These are phyloP conservation scores for Candida dajiaensis DNA, from an alignment of 805 yeast species.

Conservation along the genomic window DNA sequence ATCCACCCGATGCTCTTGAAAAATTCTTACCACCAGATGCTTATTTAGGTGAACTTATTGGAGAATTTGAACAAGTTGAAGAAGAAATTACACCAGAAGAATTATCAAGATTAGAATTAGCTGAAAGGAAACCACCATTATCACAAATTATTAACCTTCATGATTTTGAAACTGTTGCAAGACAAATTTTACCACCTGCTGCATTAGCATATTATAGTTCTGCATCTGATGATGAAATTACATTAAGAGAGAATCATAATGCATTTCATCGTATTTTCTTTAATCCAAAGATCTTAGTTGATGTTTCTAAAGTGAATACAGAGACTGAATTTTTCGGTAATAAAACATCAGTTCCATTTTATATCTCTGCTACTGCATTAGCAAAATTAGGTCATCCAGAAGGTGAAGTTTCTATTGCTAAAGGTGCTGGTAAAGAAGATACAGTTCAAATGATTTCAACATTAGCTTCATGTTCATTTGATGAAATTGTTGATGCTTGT, in stretches of 20 bases:
- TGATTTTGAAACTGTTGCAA: slow-evolving; percentile 86
- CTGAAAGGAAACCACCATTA: slow-evolving; percentile 59
- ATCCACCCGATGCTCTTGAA: slow-evolving; percentile 80
- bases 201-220: slow-evolving; percentile 94
- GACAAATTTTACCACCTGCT: slow-evolving; percentile 63
- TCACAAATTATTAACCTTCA: slow-evolving; percentile 66
- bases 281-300: slow-evolving; percentile 76
- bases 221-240: slow-evolving; percentile 90
- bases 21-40: slow-evolving; percentile 53
- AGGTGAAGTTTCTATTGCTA: slow-evolving; percentile 82
- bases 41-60: slow-evolving; percentile 51
- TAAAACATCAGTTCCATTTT: slow-evolving; percentile 69
- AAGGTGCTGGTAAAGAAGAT: slow-evolving; percentile 69
- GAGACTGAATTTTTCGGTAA: slow-evolving; percentile 74
- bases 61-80: slow-evolving; percentile 31
- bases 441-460: slow-evolving; percentile 91
- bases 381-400: slow-evolving; percentile 91
- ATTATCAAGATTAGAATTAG: slow-evolving; percentile 33
- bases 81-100: slow-evolving; percentile 32
- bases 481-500: slow-evolving; percentile 74
- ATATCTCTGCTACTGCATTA: slow-evolving; percentile 86
- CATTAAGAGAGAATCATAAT: slow-evolving; percentile 83
- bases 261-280: slow-evolving; percentile 87
- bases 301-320: slow-evolving; percentile 69
- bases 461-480: slow-evolving; percentile 80